Evolutionary conservation across 768 basidiomycete species (phyloP).

Genomic region (Botryobasidium botryosum): DNA sequence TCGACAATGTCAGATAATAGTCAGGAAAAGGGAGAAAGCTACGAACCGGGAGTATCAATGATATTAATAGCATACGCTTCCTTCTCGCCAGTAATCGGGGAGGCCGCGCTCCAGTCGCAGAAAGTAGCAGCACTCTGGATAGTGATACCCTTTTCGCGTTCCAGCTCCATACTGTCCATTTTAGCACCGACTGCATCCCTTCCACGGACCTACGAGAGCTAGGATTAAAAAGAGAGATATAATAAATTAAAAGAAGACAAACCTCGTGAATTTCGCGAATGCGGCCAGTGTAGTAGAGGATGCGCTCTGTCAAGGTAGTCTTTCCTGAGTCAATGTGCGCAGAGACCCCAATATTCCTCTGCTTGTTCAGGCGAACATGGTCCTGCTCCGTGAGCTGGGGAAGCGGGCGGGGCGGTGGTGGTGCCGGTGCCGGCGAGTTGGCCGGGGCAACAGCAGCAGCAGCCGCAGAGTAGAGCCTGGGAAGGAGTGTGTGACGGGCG

Average conservation of each 20-base stretch:
- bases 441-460: slow-evolving; percentile 5
- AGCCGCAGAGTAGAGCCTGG: background rate
- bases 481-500: background rate
- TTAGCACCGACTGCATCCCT: slow-evolving; percentile 94
- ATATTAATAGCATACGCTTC: slow-evolving; percentile 84
- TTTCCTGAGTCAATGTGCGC: slow-evolving; percentile 96
- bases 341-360: slow-evolving; percentile 92
- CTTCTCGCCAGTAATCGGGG: slow-evolving; percentile 41
- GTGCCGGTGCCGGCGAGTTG: background rate
- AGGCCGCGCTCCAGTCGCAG: slow-evolving; percentile 79
- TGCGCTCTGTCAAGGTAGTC: slow-evolving; percentile 91
- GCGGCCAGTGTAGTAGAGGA: slow-evolving; percentile 90
- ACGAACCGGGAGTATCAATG: slow-evolving; percentile 85
- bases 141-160: slow-evolving; percentile 97
- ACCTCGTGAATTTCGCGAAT: slow-evolving; percentile 96
- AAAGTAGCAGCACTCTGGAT: slow-evolving; percentile 98
- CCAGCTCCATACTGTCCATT: slow-evolving; percentile 99
- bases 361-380: slow-evolving; percentile 41
- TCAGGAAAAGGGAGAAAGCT: background rate
- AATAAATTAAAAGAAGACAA: slow-evolving; percentile 17
- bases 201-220: slow-evolving; percentile 56
- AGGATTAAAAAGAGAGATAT: background rate
- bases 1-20: background rate
- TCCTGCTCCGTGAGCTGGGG: slow-evolving; percentile 38
- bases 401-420: background rate